Conservation (phyloP, 176 grass and related monocot species). For the Luzula sylvatica region DNA sequence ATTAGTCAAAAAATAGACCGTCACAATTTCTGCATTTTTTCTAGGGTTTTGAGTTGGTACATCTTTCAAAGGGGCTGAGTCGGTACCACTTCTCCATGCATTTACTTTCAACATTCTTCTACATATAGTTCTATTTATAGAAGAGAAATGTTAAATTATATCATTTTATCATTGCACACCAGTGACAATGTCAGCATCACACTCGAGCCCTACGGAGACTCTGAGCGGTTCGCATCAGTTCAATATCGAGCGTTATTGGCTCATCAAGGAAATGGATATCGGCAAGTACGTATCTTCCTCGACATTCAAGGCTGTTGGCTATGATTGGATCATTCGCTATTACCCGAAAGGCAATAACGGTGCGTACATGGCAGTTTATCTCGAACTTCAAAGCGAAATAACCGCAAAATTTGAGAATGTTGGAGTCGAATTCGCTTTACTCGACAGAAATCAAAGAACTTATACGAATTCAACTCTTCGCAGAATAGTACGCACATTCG, state of each 20-base stretch:
- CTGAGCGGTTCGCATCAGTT: constrained; percentile 17
- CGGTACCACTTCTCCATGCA: too few species aligned
- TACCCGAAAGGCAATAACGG: background rate
- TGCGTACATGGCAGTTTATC: background rate
- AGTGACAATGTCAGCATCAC: too few species aligned
- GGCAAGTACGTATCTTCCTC: constrained; percentile 9
- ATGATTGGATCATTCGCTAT: constrained; percentile 24
- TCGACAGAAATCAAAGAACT: background rate
- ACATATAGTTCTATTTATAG: too few species aligned
- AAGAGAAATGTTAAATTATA: too few species aligned
- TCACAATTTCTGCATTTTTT: too few species aligned
- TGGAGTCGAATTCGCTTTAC: background rate
- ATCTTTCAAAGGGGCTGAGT: too few species aligned
- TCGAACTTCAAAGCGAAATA: background rate
- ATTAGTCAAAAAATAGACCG: too few species aligned
- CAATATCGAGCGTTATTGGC: constrained; percentile 21
- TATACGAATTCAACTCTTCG: background rate
- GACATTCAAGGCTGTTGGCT: constrained; percentile 9
- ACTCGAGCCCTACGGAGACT: too few species aligned
- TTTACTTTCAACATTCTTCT: too few species aligned
- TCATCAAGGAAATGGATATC: background rate
- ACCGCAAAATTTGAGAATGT: background rate
- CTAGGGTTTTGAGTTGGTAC: too few species aligned
- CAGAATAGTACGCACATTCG: background rate
- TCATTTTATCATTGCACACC: too few species aligned